Percentiles rank a stretch among this genome's conserved stretches.
Evolutionary conservation across 345 rosid genomes (phyloP).

Genomic region (Boechera retrofracta): DNA sequence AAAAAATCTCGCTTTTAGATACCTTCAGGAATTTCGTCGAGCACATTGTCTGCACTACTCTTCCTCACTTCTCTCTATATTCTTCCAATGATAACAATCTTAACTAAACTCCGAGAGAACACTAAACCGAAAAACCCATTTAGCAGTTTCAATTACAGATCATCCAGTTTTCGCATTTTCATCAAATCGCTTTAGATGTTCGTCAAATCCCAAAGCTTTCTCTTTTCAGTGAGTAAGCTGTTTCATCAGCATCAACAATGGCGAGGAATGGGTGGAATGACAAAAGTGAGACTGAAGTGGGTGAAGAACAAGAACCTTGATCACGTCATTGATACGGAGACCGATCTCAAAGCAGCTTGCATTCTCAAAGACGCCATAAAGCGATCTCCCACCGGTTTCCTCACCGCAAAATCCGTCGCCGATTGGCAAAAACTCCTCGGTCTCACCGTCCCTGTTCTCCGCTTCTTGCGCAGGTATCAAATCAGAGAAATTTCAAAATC

Average conservation of each 20-base stretch:
- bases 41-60: conserved; percentile 22
- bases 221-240: conserved; percentile 37
- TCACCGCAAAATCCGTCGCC: conserved; percentile 83
- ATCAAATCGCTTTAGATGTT: conserved; percentile 35
- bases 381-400: conserved; percentile 83
- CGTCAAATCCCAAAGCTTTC: conserved; percentile 37
- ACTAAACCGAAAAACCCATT: conserved; percentile 27
- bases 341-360: conserved; percentile 92
- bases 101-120: neutral
- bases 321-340: conserved; percentile 81
- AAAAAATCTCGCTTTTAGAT: conserved; percentile 1
- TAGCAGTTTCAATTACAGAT: neutral
- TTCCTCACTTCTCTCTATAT: neutral
- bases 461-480: conserved; percentile 81
- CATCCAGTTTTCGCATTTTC: neutral
- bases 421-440: conserved; percentile 97
- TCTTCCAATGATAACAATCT: neutral
- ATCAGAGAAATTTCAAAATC: neutral
- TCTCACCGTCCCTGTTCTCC: conserved; percentile 92
- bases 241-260: conserved; percentile 55
- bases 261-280: conserved; percentile 58
- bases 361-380: conserved; percentile 91
- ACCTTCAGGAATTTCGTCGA: conserved; percentile 42
- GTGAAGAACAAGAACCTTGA: conserved; percentile 84
- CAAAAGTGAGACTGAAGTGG: conserved; percentile 91